Evolutionary conservation across 140 eudicot species (phyloP).

Genomic region (Stevia rebaudiana): DNA sequence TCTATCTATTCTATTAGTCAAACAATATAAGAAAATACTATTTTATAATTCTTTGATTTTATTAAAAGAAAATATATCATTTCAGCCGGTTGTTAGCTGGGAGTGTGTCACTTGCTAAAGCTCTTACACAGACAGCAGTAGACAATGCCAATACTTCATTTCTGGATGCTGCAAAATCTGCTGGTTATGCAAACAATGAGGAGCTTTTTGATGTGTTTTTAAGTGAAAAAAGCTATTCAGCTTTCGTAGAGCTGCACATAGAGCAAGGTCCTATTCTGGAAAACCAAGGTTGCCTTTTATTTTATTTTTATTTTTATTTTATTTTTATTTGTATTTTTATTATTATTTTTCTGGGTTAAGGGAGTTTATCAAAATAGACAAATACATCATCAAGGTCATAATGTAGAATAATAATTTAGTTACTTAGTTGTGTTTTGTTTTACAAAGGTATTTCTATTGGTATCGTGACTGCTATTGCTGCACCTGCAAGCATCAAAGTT

Average conservation of each 20-base stretch:
- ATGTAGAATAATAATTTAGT: background rate
- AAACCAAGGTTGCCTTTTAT: constrained; percentile 51
- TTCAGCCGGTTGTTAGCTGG: constrained; percentile 91
- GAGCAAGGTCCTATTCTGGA: constrained; percentile 98
- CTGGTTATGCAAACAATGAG: constrained; percentile 61
- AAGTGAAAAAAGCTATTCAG: constrained; percentile 53
- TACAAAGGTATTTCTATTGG: constrained; percentile 59
- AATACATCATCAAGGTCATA: too few species aligned
- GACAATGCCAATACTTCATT: constrained; percentile 74
- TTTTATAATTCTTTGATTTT: background rate
- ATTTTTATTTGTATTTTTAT: constrained; percentile 81
- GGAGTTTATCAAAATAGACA: too few species aligned
- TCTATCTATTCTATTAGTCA: background rate
- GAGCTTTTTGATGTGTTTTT: constrained; percentile 53
- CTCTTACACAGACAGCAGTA: constrained; percentile 59
- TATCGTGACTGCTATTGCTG: constrained; percentile 97
- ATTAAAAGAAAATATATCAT: background rate
- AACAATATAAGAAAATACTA: background rate
- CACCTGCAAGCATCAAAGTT: constrained; percentile 95
- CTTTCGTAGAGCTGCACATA: constrained; percentile 89
- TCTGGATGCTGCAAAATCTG: constrained; percentile 77
- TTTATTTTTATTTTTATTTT: background rate
- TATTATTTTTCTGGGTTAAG: too few species aligned
- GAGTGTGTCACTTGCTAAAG: constrained; percentile 58
- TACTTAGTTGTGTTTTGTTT: background rate